Evolutionary conservation across 1,139 yeast genomes (phyloP).

Genomic region (Geotrichum australiense): DNA sequence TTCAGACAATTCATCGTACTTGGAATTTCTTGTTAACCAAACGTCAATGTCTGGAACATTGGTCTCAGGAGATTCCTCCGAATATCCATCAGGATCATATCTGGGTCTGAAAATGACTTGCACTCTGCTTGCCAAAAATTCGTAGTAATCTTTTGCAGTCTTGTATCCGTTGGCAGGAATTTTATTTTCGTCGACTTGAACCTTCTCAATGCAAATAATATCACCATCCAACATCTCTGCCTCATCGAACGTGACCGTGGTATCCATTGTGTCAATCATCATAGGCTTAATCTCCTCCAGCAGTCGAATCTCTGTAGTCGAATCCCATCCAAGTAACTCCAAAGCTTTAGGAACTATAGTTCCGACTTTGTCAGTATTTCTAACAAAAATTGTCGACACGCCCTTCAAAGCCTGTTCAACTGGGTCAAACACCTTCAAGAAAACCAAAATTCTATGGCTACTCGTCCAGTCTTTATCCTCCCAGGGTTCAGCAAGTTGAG

Average conservation of each 20-base stretch:
- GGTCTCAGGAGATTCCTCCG: conserved; percentile 36
- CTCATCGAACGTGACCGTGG: conserved; percentile 44
- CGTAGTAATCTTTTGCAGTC: conserved; percentile 49
- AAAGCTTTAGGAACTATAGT: conserved; percentile 42
- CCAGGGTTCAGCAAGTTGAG: conserved; percentile 8
- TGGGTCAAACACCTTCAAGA: conserved; percentile 66
- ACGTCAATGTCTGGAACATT: conserved; percentile 45
- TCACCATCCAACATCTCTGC: conserved; percentile 76
- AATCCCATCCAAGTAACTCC: conserved; percentile 41
- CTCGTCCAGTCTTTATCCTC: conserved; percentile 6
- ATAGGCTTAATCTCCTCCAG: conserved; percentile 69
- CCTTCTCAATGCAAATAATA: conserved; percentile 55
- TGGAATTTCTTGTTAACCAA: conserved; percentile 61
- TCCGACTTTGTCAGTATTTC: conserved; percentile 44
- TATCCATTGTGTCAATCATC: conserved; percentile 48
- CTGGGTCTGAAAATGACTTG: conserved; percentile 49
- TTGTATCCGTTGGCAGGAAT: conserved; percentile 23
- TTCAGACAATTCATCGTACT: conserved; percentile 53
- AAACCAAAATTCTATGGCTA: conserved; percentile 41
- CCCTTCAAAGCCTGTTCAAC: conserved; percentile 51
- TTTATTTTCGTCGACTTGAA: conserved; percentile 23
- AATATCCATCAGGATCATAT: conserved; percentile 33
- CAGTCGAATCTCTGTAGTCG: conserved; percentile 40
- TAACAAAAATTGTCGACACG: conserved; percentile 53
- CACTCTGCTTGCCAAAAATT: conserved; percentile 58